Evolutionary conservation across 2,329 filamentous ascomycete species (phyloP).

Genomic region (Alternaria rosae): DNA sequence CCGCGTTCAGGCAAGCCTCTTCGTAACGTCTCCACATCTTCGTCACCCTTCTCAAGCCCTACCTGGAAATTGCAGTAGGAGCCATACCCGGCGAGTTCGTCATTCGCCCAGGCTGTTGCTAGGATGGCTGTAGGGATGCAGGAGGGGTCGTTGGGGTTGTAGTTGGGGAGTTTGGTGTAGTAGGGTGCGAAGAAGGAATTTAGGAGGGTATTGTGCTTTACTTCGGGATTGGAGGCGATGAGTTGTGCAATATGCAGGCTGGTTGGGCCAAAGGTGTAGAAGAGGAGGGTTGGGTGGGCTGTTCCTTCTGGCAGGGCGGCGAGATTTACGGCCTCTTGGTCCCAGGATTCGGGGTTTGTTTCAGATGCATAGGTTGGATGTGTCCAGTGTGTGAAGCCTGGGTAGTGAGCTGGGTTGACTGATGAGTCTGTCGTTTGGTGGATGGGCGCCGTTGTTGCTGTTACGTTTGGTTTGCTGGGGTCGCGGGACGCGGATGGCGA

Average conservation of each 20-base stretch:
- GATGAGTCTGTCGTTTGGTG: constrained; percentile 44
- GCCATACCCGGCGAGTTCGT: constrained; percentile 81
- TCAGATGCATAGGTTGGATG: constrained; percentile 70
- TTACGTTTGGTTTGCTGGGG: constrained; percentile 44
- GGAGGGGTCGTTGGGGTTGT: constrained; percentile 58
- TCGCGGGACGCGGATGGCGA: constrained; percentile 15
- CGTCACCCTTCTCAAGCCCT: constrained; percentile 73
- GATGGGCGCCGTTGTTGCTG: constrained; percentile 47
- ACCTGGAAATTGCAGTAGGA: constrained; percentile 87
- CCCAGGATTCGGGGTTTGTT: constrained; percentile 71
- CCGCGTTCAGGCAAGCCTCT: constrained; percentile 67
- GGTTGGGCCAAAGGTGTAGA: constrained; percentile 74
- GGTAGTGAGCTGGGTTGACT: constrained; percentile 50
- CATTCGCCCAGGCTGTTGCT: constrained; percentile 79
- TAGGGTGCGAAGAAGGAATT: constrained; percentile 78
- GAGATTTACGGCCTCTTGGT: constrained; percentile 79
- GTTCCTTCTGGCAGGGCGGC: constrained; percentile 65
- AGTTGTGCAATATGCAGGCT: constrained; percentile 41
- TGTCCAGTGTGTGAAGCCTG: constrained; percentile 80
- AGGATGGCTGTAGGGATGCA: constrained; percentile 71
- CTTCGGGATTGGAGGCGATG: constrained; percentile 48
- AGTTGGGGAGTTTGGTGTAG: constrained; percentile 76
- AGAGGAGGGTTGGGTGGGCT: constrained; percentile 82
- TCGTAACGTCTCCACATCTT: constrained; percentile 71
- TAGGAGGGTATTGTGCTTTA: constrained; percentile 60